Percentiles rank a stretch among this genome's conserved stretches.
These are phyloP conservation scores for Beauveria brongniartii DNA, from an alignment of 2,329 filamentous ascomycete genomes.

Conservation along the genomic window DNA sequence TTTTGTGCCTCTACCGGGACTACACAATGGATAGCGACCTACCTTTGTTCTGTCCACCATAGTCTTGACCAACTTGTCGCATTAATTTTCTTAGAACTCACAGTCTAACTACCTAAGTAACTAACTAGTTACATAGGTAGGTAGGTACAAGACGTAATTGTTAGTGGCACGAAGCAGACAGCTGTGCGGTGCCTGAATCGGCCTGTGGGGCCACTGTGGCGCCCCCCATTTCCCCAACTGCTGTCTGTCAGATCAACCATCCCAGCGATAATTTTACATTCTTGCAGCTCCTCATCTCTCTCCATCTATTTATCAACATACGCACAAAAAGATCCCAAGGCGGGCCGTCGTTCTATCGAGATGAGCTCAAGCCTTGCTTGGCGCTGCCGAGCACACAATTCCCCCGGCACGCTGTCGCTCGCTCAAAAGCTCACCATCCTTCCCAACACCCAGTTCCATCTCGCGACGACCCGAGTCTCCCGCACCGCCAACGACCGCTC, in stretches of 20 bases:
- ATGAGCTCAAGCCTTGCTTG: constrained; percentile 27
- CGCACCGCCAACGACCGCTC: background rate
- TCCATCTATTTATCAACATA: background rate
- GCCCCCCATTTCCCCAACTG: constrained; percentile 1
- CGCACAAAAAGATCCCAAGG: background rate
- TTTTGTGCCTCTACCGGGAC: too few relatives aligned
- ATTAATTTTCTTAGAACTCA: background rate
- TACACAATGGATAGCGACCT: too few relatives aligned
- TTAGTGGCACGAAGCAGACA: background rate
- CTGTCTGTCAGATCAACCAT: background rate
- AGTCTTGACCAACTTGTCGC: too few relatives aligned
- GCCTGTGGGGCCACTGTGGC: background rate
- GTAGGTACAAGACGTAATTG: background rate
- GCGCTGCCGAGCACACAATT: constrained; percentile 20
- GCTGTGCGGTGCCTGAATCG: background rate
- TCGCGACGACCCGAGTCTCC: constrained; percentile 3
- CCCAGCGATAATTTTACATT: background rate
- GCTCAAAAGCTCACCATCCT: constrained; percentile 6
- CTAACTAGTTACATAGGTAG: too few relatives aligned
- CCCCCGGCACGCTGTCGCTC: constrained; percentile 14
- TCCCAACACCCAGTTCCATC: background rate
- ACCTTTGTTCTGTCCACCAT: too few relatives aligned
- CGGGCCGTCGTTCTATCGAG: background rate
- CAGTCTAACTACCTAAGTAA: background rate
- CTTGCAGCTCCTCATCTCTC: background rate